A percentile compares a stretch with the other conserved stretches of the same genome.
Evolutionary conservation across 805 yeast species (phyloP).

Genomic region (Ogataea pilisensis): DNA sequence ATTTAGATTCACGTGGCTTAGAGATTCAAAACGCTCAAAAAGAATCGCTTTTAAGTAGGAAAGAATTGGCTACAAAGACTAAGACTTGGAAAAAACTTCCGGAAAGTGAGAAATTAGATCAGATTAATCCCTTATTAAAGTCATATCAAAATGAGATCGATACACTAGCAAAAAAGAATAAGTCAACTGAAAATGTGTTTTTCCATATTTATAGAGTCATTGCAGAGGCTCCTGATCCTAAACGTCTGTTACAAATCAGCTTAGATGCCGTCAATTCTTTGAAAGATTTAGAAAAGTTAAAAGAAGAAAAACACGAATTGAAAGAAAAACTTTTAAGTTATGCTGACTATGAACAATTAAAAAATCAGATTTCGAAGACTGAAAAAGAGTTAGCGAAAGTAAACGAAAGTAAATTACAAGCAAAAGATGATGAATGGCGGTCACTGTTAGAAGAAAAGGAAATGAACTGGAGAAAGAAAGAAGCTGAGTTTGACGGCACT

Average conservation of each 20-base stretch:
- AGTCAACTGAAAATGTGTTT: slow-evolving; percentile 67
- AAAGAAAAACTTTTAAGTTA: slow-evolving; percentile 56
- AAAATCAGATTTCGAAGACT: slow-evolving; percentile 51
- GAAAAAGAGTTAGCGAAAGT: slow-evolving; percentile 60
- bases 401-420: slow-evolving; percentile 48
- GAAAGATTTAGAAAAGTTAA: slow-evolving; percentile 48
- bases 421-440: slow-evolving; percentile 70
- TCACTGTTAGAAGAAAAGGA: slow-evolving; percentile 72
- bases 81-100: slow-evolving; percentile 74
- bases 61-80: slow-evolving; percentile 77
- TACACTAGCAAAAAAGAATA: slow-evolving; percentile 69
- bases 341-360: slow-evolving; percentile 78
- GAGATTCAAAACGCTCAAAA: slow-evolving; percentile 70
- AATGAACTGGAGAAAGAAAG: slow-evolving; percentile 59
- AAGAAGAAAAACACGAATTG: slow-evolving; percentile 45
- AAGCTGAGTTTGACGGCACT: slow-evolving; percentile 48
- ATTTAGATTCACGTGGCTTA: slow-evolving; percentile 69
- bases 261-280: slow-evolving; percentile 50
- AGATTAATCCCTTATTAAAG: slow-evolving; percentile 63
- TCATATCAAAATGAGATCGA: slow-evolving; percentile 89
- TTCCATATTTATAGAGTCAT: slow-evolving; percentile 69
- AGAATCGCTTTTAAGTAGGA: slow-evolving; percentile 63
- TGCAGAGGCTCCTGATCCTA: slow-evolving; percentile 93
- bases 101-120: slow-evolving; percentile 61
- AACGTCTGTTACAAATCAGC: slow-evolving; percentile 69